Base-by-base conservation (phyloP, 352 stramenopile genomes). In the Pilasporangium apinafurcum region DNA sequence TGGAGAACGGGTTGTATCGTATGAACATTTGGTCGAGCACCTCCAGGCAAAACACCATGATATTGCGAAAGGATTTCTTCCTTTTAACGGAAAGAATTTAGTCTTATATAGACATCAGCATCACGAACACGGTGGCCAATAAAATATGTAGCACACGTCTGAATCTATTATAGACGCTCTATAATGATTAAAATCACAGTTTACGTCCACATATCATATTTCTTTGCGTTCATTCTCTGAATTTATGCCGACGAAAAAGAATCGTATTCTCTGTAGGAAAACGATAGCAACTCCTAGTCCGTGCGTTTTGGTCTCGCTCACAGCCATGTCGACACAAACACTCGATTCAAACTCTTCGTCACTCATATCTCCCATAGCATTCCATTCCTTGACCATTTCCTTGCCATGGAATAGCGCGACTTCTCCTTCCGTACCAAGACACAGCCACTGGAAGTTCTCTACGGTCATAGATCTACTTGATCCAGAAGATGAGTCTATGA, bases 21-120 rank as follows among this genome's bases (percentile, higher is more conserved):
- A 91, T 47, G 69, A 87, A 25, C 53, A 89, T 13, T 66, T 95
- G 24, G 57, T 95, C 25, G 50, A 73, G 44, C 94, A 96, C 37
- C 64, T 96, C 16, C 26, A 53, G 14, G 61, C 62, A n/a, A 96
- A 96, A 39, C 42, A 86, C 44, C 47, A 64, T 0, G 43, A 51
- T 10, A 86, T 94, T 26, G 51, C 81, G 36, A 66, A 65, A 30
- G 63, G 59, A 6, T 90, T 81, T 29, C 45, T 95, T 17, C 63
- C 75, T 2, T 89, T 93, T 33, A 76, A 88, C 25, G 84, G 84
- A 17, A 92, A 90, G 44, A 94, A 94, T 45, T 62, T 83, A 31
- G 82, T 95, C 46, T 53, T 95, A 4, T 95, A 77, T 44, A 48
- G 61, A 22, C 59, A 14, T 17, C n/a, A 21, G 16, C 17, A n/a